Conservation (phyloP, 352 stramenopile genomes). For the Globisporangium cylindrosporum region DNA sequence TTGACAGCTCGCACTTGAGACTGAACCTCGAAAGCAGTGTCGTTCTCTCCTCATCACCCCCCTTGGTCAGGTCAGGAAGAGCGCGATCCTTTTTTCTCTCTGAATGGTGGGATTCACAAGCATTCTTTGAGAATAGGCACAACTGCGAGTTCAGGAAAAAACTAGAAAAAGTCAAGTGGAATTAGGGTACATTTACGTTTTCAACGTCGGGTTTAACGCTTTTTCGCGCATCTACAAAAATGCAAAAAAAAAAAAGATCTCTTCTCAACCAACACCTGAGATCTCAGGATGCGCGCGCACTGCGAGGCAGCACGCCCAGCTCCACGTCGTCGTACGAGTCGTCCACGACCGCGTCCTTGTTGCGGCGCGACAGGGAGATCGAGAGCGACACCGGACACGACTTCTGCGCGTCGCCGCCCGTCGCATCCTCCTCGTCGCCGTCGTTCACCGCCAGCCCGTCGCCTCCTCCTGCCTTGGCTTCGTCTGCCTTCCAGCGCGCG, state of each 20-base stretch:
- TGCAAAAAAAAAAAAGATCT: neutral
- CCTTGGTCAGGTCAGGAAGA: too few relatives aligned
- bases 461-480: constrained; percentile 10
- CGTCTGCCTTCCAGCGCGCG: constrained; percentile 24
- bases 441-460: constrained; percentile 17
- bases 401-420: constrained; percentile 22
- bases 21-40: too few relatives aligned
- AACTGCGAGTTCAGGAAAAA: neutral
- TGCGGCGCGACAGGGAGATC: constrained; percentile 31
- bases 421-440: constrained; percentile 24
- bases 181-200: constrained; percentile 10
- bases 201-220: neutral
- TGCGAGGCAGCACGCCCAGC: constrained; percentile 51
- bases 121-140: neutral
- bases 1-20: too few relatives aligned
- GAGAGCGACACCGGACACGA: constrained; percentile 34
- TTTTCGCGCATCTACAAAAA: neutral
- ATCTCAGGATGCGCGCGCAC: constrained; percentile 27
- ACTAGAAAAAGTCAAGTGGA: neutral
- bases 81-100: too few relatives aligned
- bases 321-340: constrained; percentile 66
- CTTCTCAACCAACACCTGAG: neutral
- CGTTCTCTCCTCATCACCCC: too few relatives aligned
- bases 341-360: constrained; percentile 40
- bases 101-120: too few relatives aligned